Evolutionary conservation across 257 asterid genomes (phyloP), one percentile per base, ranked within the genome.

Genomic region (Nicotiana benthamiana): DNA sequence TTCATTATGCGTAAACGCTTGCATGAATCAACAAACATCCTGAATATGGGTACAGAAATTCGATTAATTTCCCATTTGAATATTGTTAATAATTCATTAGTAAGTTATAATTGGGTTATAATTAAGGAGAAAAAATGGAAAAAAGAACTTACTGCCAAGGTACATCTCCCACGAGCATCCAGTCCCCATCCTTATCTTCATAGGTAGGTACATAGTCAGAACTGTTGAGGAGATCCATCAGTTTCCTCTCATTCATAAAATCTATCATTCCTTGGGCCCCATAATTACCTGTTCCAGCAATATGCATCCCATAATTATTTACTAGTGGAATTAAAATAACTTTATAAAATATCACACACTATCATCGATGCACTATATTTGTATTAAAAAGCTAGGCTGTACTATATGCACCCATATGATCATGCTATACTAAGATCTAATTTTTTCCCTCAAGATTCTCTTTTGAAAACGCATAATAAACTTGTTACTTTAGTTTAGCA

Each of bases 151-250:
- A 88, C 91, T 88, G 87, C 91, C 90, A 88, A 17, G 90, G 91
- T 24, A 88, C 91, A 82, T 88, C 91, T 62, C 91, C 91, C 62
- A 86, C 90, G n/a, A 88, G 90, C 91, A 88, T 86, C 91, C 91
- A 88, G 22, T 88, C 90, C 16, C 91, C 91, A 86, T 88, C 91
- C 87, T 86, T 88, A 88, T 88, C 91, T 80, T 88, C 91, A 82
- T 88, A 88, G 22, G 91, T 81, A 34, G 90, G 90, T 57, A 88
- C 91, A 86, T 88, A 86, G 40, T 88, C 91, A 79, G 90, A 86
- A 82, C 85, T 88, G 87, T 83, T 82, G 80, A 88, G 80, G 64
- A 88, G 89, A 86, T 86, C 89, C 90, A 88, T 85, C 80, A 88
- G 52, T 87, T 88, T 86, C 83, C 90, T 86, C 75, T 88, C 88